A percentile compares a stretch with the other conserved stretches of the same genome.
Evolutionary conservation across 495 filamentous ascomycete genomes (phyloP).

Genomic region (Aspergillus ellipticus): DNA sequence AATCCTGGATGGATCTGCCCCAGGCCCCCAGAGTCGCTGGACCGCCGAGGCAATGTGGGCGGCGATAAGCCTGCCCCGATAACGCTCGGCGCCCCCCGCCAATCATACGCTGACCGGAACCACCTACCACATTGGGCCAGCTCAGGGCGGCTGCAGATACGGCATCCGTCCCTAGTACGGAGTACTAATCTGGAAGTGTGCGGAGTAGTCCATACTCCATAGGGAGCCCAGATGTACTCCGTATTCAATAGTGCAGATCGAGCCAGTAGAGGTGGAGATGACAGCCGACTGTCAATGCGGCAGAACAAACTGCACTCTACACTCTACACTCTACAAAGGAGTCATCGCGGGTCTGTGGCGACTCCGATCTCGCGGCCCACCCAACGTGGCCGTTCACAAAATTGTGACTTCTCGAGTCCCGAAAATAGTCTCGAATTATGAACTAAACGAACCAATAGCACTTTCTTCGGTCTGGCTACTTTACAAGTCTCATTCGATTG

Average conservation of each 20-base stretch:
- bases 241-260: too few relatives aligned
- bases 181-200: too few relatives aligned
- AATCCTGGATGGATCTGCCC: background rate
- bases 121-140: background rate
- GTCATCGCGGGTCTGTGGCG: background rate
- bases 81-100: constrained; percentile 11
- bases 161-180: too few relatives aligned
- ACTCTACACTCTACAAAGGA: too few relatives aligned
- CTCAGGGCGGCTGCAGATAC: background rate
- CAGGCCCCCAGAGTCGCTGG: too few relatives aligned
- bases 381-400: background rate
- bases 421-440: background rate
- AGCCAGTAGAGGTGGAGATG: too few relatives aligned
- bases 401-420: background rate
- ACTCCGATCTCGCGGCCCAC: background rate
- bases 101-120: constrained; percentile 7
- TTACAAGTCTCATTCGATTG: background rate
- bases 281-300: too few relatives aligned
- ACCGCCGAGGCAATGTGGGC: constrained; percentile 2
- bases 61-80: constrained; percentile 14
- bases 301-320: too few relatives aligned
- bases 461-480: background rate
- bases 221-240: too few relatives aligned
- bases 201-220: too few relatives aligned
- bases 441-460: background rate